phyloP scores from a whole-genome alignment of 192 early-diverging fungal genomes.

The Neocallimastix lanati region DNA sequence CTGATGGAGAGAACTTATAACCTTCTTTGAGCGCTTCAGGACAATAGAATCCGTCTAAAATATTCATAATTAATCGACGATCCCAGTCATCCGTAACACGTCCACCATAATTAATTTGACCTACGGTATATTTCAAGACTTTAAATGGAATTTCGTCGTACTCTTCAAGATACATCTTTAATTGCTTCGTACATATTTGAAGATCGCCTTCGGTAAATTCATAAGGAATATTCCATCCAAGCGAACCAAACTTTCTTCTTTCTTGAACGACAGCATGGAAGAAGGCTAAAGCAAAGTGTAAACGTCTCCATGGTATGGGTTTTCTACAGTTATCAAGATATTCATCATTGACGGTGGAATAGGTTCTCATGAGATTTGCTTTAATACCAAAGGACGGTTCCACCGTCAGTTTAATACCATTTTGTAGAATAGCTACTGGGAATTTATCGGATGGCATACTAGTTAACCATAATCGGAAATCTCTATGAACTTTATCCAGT shows the following conservation, averaged over 20 bases:
- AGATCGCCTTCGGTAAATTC: constrained; percentile 22
- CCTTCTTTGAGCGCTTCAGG: constrained; percentile 26
- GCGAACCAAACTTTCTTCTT: constrained; percentile 33
- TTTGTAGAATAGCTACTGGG: constrained; percentile 37
- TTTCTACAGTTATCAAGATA: constrained; percentile 23
- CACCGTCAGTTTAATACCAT: constrained; percentile 37
- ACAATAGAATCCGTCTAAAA: constrained; percentile 31
- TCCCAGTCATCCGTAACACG: constrained; percentile 41
- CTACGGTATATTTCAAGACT: constrained; percentile 12
- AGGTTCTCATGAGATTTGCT: constrained; percentile 31
- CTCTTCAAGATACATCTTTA: constrained; percentile 42
- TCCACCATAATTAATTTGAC: constrained; percentile 42
- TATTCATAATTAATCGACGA: constrained; percentile 32
- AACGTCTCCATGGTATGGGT: constrained; percentile 25
- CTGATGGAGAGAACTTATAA: constrained; percentile 26
- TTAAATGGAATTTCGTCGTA: constrained; percentile 39
- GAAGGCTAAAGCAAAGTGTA: constrained; percentile 32
- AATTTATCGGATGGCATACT: constrained; percentile 39
- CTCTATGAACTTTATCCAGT: constrained; percentile 31
- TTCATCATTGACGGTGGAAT: constrained; percentile 36
- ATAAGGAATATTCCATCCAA: constrained; percentile 35
- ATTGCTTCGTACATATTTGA: constrained; percentile 30
- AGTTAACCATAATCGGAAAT: constrained; percentile 38
- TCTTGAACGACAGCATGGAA: constrained; percentile 42
- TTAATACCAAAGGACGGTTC: constrained; percentile 44